phyloP scores from a whole-genome alignment of 2,329 filamentous ascomycete genomes.

The Davidsoniella eucalypti region DNA sequence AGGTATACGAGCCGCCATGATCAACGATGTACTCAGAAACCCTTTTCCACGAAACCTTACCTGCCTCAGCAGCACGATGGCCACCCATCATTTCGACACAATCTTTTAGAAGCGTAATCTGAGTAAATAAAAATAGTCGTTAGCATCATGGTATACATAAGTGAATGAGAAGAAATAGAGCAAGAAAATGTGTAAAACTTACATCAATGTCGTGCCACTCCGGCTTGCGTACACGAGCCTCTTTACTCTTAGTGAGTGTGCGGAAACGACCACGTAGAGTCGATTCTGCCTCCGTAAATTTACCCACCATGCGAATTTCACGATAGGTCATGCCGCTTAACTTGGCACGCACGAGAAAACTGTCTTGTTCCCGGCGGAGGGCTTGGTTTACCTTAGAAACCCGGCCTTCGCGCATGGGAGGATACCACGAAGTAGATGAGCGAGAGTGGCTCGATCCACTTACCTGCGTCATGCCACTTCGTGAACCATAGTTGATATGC shows the following conservation, averaged over 20 bases:
- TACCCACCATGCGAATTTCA: slow-evolving; percentile 39
- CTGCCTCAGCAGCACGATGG: slow-evolving; percentile 17
- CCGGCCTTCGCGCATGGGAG: slow-evolving; percentile 3
- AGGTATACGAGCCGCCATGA: slow-evolving; percentile 39
- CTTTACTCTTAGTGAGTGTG: slow-evolving; percentile 45
- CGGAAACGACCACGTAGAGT: slow-evolving; percentile 55
- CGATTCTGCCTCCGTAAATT: slow-evolving; percentile 49
- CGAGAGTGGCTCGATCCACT: too few species aligned
- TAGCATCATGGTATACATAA: background rate
- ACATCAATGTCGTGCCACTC: slow-evolving; percentile 48
- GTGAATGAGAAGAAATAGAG: background rate
- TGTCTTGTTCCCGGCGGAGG: slow-evolving; percentile 21
- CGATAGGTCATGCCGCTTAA: slow-evolving; percentile 44
- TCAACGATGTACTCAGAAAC: slow-evolving; percentile 36
- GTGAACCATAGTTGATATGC: background rate
- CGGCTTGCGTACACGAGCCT: slow-evolving; percentile 47
- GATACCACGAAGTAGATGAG: background rate
- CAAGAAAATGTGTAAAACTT: slow-evolving; percentile 22
- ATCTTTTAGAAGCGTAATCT: slow-evolving; percentile 29
- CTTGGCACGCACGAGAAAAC: slow-evolving; percentile 38
- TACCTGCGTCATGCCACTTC: too few species aligned
- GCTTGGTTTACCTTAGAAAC: slow-evolving; percentile 3
- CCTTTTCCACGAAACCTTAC: slow-evolving; percentile 38
- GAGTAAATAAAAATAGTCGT: background rate
- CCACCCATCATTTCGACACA: slow-evolving; percentile 26